Evolutionary conservation across 331 rosid species (phyloP).

Genomic region (Quercus lobata): DNA sequence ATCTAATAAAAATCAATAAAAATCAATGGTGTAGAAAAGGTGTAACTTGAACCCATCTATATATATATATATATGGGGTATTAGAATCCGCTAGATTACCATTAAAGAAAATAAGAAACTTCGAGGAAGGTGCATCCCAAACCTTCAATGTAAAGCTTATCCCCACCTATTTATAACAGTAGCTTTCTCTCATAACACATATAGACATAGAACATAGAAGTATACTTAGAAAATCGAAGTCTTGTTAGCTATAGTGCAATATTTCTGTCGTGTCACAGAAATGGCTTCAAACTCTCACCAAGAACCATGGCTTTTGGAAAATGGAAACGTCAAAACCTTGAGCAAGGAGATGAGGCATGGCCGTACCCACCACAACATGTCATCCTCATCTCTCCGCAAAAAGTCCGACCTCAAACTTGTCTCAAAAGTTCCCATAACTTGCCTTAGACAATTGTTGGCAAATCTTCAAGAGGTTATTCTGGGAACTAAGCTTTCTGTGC

Average conservation of each 20-base stretch:
- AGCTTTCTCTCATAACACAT: background rate
- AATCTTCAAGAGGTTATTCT: slow-evolving; percentile 72
- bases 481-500: slow-evolving; percentile 72
- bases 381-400: slow-evolving; percentile 60
- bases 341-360: slow-evolving; percentile 47
- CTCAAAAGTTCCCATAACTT: slow-evolving; percentile 33
- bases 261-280: background rate
- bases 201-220: background rate
- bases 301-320: slow-evolving; percentile 47
- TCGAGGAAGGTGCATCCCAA: background rate
- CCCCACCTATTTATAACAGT: background rate
- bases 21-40: background rate
- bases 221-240: background rate
- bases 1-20: too few relatives aligned
- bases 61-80: too few relatives aligned
- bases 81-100: too few relatives aligned
- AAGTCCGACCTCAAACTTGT: slow-evolving; percentile 61
- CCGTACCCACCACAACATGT: slow-evolving; percentile 65
- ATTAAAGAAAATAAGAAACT: background rate
- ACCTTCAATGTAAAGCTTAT: background rate
- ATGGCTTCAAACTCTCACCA: slow-evolving; percentile 32
- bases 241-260: background rate
- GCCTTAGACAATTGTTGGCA: slow-evolving; percentile 31
- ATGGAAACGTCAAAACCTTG: slow-evolving; percentile 41
- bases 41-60: slow-evolving; percentile 7